Percentiles rank a stretch among this genome's conserved stretches.
Conservation (phyloP, 148 eudicot species). For the Spergularia bocconei region DNA sequence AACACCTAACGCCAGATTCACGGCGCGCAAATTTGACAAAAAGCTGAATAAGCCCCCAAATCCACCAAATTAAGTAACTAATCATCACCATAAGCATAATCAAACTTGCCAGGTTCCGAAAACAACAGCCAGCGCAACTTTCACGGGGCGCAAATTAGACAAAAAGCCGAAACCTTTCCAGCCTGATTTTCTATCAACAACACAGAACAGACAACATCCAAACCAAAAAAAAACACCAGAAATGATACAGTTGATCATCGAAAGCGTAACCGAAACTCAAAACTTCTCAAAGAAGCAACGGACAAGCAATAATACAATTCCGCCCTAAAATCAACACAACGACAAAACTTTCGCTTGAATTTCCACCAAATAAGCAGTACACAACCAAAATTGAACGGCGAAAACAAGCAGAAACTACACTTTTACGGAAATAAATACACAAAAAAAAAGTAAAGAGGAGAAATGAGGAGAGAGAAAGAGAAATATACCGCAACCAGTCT, state of each 20-base stretch:
- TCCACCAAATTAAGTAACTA: background rate
- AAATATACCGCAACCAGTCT: slow-evolving; percentile 84
- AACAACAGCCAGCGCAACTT: no score
- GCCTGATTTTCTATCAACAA: no score
- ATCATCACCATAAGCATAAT: background rate
- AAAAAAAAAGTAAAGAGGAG: background rate
- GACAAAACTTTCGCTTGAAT: background rate
- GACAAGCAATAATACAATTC: background rate
- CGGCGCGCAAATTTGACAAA: no score
- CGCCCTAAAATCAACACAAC: background rate
- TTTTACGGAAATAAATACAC: background rate
- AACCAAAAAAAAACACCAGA: no score
- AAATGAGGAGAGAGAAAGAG: background rate
- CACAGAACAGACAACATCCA: no score
- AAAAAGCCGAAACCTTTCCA: no score
- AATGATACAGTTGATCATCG: background rate
- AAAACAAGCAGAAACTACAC: background rate
- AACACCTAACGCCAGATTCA: no score
- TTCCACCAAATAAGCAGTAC: background rate
- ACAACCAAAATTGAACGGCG: background rate
- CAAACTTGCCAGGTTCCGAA: background rate
- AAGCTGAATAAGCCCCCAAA: background rate
- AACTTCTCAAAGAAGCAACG: background rate
- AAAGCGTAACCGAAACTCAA: background rate
- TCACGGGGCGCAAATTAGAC: no score